Percentiles rank a stretch among this genome's conserved stretches.
phyloP scores from a whole-genome alignment of 768 basidiomycete species.

The Calocera cornea region DNA sequence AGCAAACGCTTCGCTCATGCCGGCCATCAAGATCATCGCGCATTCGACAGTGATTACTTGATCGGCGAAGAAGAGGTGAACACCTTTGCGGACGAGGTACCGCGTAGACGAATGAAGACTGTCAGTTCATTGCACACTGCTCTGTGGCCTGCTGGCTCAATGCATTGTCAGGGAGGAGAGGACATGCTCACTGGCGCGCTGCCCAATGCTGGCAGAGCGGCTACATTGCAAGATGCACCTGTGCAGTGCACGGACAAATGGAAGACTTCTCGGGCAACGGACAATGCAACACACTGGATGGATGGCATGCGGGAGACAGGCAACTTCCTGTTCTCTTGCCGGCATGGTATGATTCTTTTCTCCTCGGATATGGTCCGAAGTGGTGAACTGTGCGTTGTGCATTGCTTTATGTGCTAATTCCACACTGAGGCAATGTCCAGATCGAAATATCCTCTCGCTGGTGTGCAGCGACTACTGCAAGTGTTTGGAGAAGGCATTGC shows the following conservation, averaged over 20 bases:
- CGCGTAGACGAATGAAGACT: no score
- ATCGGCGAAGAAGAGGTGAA: neutral
- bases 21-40: neutral
- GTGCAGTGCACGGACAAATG: neutral
- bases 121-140: neutral
- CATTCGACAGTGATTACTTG: neutral
- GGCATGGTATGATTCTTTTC: conserved; percentile 5
- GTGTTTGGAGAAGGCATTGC: neutral
- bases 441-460: neutral
- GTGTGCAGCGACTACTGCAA: neutral
- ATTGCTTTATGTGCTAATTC: no score
- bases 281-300: neutral
- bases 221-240: no score
- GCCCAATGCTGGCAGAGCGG: no score
- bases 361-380: conserved; percentile 7
- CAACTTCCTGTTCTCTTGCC: neutral
- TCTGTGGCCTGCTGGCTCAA: no score
- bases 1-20: neutral
- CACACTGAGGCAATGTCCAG: neutral
- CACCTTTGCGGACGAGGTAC: neutral
- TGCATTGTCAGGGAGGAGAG: no score
- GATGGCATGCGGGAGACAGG: neutral
- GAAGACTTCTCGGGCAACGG: neutral
- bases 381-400: neutral
- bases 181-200: no score